Percentiles rank a stretch among this genome's conserved stretches.
Evolutionary conservation across 345 rosid species (phyloP).

Genomic region (Sapria himalayana): DNA sequence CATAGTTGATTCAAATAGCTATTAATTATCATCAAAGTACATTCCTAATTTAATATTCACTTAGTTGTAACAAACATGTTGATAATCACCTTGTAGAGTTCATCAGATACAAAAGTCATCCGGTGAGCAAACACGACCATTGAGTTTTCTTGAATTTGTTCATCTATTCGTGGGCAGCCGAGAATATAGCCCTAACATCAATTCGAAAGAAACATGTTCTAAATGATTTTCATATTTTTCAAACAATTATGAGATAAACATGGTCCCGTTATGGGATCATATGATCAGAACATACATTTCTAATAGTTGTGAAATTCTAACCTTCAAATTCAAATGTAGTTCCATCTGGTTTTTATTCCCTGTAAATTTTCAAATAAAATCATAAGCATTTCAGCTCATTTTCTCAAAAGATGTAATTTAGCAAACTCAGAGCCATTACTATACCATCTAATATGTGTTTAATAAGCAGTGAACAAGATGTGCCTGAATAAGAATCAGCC

Average conservation of each 20-base stretch:
- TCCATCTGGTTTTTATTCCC: conserved; percentile 7
- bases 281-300: no score
- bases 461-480: conserved; percentile 9
- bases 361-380: conserved; percentile 1
- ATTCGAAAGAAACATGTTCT: neutral
- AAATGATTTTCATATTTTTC: no score
- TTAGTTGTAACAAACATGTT: neutral
- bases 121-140: conserved; percentile 14
- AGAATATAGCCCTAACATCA: conserved; percentile 13
- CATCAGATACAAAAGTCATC: conserved; percentile 14
- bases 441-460: conserved; percentile 16
- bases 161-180: conserved; percentile 16
- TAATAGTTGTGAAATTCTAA: conserved; percentile 1
- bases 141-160: conserved; percentile 9
- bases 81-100: conserved; percentile 10
- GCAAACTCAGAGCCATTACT: no score
- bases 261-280: no score
- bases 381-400: neutral
- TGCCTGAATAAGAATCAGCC: conserved; percentile 24
- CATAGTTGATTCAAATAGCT: no score
- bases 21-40: neutral
- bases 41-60: neutral
- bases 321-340: conserved; percentile 15
- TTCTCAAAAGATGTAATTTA: no score
- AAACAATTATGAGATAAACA: no score